Base-by-base conservation (phyloP, 163 green algal species). In the Prototheca cutis region DNA sequence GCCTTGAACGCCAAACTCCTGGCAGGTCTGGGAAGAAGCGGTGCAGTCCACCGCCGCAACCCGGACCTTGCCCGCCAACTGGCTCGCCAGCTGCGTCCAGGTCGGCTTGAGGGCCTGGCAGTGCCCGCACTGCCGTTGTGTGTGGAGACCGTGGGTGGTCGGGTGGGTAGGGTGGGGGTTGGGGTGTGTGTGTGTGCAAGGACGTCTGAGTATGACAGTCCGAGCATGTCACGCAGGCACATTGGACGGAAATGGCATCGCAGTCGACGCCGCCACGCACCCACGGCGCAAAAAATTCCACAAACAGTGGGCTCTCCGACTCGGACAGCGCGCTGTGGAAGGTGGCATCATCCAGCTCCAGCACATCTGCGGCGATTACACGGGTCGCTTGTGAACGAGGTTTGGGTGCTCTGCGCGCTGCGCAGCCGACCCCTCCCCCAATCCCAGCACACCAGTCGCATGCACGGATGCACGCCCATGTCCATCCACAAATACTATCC, bases 11-110 rank as follows among this genome's bases (percentile, higher is more conserved):
- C 28, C 24, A 36, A 65, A 75, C 55, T 77, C 70, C 27, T 39
- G 40, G 61, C 70, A 77, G 6, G 70, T 77, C 51, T 72, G 60
- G 49, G 71, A 34, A 57, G 87, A 63, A 3, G 29, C 67, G 1
- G 82, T 93, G 72, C 89, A 95, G 73, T 96, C 84, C 30, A 96
- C 84, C 1, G 87, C 86, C 7, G 79, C 88, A 23, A 96, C 40
- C 42, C 86, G 86, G 48, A 95, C 84, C 56, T 81, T 83, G 48
- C 84, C 87, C 34, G 80, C 61, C 24, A 95, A 61, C 49, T 78
- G 21, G 13, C 23, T 29, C 25, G 80, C 81, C 40, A 83, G 71
- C 10, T 63, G 49, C 28, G 49, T 70, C 81, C 74, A 85, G 31
- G 71, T 61, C 5, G 65, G 53, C 29, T 70, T 74, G 31, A 85